Evolutionary conservation across 805 yeast genomes (phyloP), one percentile per base, ranked within the genome.

Genomic region (Metschnikowia baotianmanensis): DNA sequence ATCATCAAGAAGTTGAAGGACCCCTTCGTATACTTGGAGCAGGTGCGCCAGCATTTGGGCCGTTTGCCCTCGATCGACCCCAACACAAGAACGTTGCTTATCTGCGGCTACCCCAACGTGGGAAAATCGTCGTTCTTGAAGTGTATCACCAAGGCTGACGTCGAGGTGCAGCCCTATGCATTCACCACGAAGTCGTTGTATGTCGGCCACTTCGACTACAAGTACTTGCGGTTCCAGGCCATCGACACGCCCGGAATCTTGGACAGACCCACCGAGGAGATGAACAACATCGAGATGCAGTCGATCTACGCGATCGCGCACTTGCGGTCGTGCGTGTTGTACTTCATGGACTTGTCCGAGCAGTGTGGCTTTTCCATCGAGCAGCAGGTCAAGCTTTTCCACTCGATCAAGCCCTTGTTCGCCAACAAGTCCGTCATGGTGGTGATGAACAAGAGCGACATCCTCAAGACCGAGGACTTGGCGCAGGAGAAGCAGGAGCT

Each of bases 201-300:
- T 58, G 99, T 93, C 44, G 99, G 99, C 53, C 99, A 93, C 71
- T 93, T 93, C 63, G 99, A 93, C 71, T 93, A 93, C 74, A 93
- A 93, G 71, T 95, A 93, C 67, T 74, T 93, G 60, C 78, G 99
- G 60, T 93, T 93, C 74, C 99, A 93, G 74, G 99, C 98, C 42
- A 93, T 93, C 61, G 99, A 93, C 69, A 93, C 99, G 27, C 99
- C 99, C 24, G 99, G 99, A 74, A 90, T 93, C 58, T 75, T 93
- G 63, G 99, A 93, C 69, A 82, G 98, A 66, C 99, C 99, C 46
- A 89, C 97, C 32, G 99, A 93, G 68, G 99, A 93, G 64, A 93
- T 93, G 99, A 93, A 93, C 75, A 93, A 93, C 69, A 93, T 93
- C 66, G 99, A 93, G 74, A 93, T 93, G 99, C 99, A 93, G 73